Evolutionary conservation across 345 rosid species (phyloP).

Genomic region (Eucalyptus shirleyi): DNA sequence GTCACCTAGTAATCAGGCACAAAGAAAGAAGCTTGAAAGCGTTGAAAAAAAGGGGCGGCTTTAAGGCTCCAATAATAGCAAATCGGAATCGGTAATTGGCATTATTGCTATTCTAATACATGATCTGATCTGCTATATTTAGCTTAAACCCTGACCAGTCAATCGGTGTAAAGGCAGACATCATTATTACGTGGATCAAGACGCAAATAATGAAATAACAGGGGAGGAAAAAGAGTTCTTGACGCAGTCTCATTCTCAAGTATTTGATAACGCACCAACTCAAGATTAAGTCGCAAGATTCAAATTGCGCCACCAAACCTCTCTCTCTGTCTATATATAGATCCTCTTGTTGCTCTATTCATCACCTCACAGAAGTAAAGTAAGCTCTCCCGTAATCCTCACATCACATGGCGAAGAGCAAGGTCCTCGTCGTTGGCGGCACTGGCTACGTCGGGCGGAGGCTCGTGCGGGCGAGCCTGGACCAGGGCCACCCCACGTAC

Average conservation of each 20-base stretch:
- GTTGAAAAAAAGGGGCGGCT: too few species aligned
- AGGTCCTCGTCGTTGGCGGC: slow-evolving; percentile 46
- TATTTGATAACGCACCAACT: neutral
- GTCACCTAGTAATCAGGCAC: too few species aligned
- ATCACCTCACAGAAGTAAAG: neutral
- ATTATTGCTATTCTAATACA: too few species aligned
- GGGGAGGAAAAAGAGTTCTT: neutral
- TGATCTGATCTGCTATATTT: too few species aligned
- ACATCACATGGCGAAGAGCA: slow-evolving; percentile 20
- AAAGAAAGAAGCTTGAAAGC: too few species aligned
- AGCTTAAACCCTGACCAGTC: too few species aligned
- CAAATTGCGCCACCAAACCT: neutral
- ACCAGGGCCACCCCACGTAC: slow-evolving; percentile 34
- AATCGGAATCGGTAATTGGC: too few species aligned
- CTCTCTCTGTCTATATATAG: neutral
- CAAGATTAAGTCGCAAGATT: neutral
- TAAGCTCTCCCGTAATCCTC: neutral
- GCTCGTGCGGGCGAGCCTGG: slow-evolving; percentile 46
- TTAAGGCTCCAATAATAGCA: too few species aligned
- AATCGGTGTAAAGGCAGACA: too few species aligned
- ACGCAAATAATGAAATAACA: too few species aligned
- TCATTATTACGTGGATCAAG: too few species aligned
- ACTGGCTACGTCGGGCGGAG: slow-evolving; percentile 51
- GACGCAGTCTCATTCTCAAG: neutral
- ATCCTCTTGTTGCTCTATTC: neutral